Evolutionary conservation across 169 alveolate genomes (phyloP), one percentile per base, ranked within the genome.

Genomic region (Besnoitia besnoiti): DNA sequence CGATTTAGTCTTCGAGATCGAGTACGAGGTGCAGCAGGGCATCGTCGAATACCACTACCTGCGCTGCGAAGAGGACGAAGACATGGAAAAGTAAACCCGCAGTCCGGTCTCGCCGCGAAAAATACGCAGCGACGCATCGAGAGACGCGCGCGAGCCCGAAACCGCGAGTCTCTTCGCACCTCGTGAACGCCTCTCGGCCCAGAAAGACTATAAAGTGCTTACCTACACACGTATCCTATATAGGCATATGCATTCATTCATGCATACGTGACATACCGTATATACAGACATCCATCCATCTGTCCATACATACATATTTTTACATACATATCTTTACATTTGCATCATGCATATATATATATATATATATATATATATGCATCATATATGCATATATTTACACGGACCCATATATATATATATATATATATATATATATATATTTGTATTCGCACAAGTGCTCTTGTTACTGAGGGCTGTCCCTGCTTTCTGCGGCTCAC

Each of bases 41-140:
- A 42, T 67, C 47, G 0, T 16, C 21, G 80, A 67, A 42, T 67
- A 33, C 44, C 80, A 67, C 44, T 67, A 67, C 44, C 10, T 67
- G 2, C 39, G 42, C 2, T 67, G 80, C 44, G 39, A 30, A n/a
- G 3, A 19, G 24, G 46, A 67, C 44, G 80, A 67, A 1, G 80
- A 67, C 40, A 67, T 67, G 80, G 80, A 67, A n/a, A 67, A 67
- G 80, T 67, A 16, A 67, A 42, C 30, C 62, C 19, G 62, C 62
- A 19, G 62, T 10, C 62, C 10, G 30, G 62, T 19, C 19, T 50
- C 10, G 10, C 10, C 62, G 19, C 62, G 19, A 14, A 50, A 14
- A 14, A 50, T 50, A 50, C 19, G 19, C 19, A 50, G 10, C 10
- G 10, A 19, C 19, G 62, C 62, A 19, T 50, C 30, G n/a, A n/a